Base-by-base conservation (phyloP, 2,329 filamentous ascomycete genomes). In the Pestalotiopsis sp. region DNA sequence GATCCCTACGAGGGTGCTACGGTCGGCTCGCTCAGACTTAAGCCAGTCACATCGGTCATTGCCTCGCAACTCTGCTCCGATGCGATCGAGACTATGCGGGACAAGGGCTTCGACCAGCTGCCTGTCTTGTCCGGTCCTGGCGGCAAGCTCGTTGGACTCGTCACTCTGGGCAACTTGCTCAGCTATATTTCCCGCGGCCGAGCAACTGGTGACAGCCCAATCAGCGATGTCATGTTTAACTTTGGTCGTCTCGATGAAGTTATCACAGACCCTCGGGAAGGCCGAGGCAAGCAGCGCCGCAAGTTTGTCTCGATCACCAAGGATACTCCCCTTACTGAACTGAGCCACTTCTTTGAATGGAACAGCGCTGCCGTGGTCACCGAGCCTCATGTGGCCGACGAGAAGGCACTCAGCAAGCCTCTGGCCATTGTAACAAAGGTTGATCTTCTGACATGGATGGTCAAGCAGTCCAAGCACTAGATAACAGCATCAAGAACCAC, bases 301-400 rank as follows among this genome's bases (percentile, higher is more conserved):
- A 90, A 92, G 76, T 99, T 97, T 81, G 92, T 98, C 64, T 92
- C 98, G 81, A 97, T 99, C 77, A 98, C 96, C 6, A 84, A 92
- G 78, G 93, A 98, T 72, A 99, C 96, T 1, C 92, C 92, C 3
- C 85, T 99, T 52, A 88, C 87, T 60, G 91, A 92, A 58, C 85
- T 99, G 66, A 95, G 94, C 83, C 90, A 92, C 75, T 99, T 99
- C 82, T 94, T 98, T 72, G 94, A 98, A 82, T 98, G 96, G 94
- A 98, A 99, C 81, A 96, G 92, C 73, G 95, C 96, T 0, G 96
- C 96, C 0, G 90, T 99, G 62, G 94, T 99, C 3, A 99, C 95
- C 0, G 94, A 98, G 79, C 86, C 88, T 73, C 81, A 81, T 55
- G 86, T 86, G 67, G 81, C 84, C 66, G 81, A 85, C 68, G 87